Evolutionary conservation across 495 filamentous ascomycete species (phyloP).

Genomic region (Neohortaea acidophila): DNA sequence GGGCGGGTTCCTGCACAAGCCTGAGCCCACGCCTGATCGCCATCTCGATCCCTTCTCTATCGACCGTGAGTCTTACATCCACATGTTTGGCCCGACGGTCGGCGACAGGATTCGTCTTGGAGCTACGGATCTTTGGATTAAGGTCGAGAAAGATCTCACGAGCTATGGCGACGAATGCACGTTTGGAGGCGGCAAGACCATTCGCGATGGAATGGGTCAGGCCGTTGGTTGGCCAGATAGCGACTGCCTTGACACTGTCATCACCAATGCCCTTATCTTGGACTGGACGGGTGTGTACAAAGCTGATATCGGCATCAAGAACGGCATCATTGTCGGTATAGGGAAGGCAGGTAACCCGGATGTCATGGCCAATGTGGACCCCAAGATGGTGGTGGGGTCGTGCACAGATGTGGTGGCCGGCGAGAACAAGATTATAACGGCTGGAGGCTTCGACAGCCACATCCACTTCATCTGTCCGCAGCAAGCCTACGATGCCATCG

Average conservation of each 20-base stretch:
- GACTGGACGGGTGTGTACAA: slow-evolving; percentile 93
- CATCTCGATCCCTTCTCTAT: slow-evolving; percentile 49
- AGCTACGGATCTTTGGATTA: slow-evolving; percentile 77
- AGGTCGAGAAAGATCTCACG: slow-evolving; percentile 77
- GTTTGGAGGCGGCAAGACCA: slow-evolving; percentile 89
- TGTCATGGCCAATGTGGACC: slow-evolving; percentile 78
- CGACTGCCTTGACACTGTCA: slow-evolving; percentile 68
- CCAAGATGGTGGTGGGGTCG: slow-evolving; percentile 66
- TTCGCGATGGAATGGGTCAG: slow-evolving; percentile 95
- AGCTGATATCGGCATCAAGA: slow-evolving; percentile 88
- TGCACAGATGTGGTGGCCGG: slow-evolving; percentile 94
- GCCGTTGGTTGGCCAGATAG: slow-evolving; percentile 56
- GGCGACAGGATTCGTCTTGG: slow-evolving; percentile 75
- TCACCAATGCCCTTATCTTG: slow-evolving; percentile 84
- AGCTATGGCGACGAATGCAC: slow-evolving; percentile 86
- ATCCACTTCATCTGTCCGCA: slow-evolving; percentile 97
- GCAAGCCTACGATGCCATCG: slow-evolving; percentile 71
- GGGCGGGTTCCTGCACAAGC: slow-evolving; percentile 62
- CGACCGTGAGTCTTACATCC: slow-evolving; percentile 59
- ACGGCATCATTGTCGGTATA: slow-evolving; percentile 77
- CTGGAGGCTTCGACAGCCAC: slow-evolving; percentile 83
- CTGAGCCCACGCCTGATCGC: slow-evolving; percentile 45
- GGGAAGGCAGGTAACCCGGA: slow-evolving; percentile 96
- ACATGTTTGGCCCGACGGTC: slow-evolving; percentile 86
- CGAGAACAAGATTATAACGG: slow-evolving; percentile 84